Percentiles rank a stretch among this genome's conserved stretches.
Conservation (phyloP, 2,329 filamentous ascomycete species). For the Diaporthe citrichinensis region DNA sequence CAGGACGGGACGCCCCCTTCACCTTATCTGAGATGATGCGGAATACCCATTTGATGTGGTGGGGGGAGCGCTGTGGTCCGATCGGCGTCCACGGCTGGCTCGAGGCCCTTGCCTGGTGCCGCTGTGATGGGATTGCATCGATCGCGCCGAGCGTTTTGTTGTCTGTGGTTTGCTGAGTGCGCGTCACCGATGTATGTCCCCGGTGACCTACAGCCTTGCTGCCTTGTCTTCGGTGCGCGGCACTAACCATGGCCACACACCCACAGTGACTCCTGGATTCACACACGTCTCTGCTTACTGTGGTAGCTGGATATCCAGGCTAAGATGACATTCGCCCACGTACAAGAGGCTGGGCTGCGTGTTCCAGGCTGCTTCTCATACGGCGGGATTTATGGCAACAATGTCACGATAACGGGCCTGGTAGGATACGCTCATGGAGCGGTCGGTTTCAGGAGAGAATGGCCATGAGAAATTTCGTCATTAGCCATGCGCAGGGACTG, state of each 20-base stretch:
- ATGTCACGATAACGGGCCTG: neutral
- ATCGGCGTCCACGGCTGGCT: constrained; percentile 36
- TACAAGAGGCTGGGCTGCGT: neutral
- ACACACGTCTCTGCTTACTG: neutral
- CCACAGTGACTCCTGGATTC: neutral
- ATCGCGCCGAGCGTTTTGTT: neutral
- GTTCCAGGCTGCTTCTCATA: neutral
- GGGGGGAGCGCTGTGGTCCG: constrained; percentile 2
- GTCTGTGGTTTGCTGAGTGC: neutral
- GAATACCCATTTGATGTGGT: constrained; percentile 4
- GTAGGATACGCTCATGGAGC: neutral
- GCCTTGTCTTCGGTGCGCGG: neutral
- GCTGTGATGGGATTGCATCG: neutral
- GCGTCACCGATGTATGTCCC: neutral
- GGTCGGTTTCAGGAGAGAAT: neutral
- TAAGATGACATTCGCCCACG: neutral
- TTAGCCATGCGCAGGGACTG: neutral
- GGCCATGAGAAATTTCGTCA: neutral
- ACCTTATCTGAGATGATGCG: constrained; percentile 43
- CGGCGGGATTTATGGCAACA: neutral
- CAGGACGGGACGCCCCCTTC: constrained; percentile 35
- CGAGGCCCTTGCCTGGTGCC: constrained; percentile 24
- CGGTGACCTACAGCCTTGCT: neutral
- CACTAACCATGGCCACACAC: neutral
- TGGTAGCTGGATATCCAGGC: no score